phyloP scores from a whole-genome alignment of 768 basidiomycete species.

The Serendipita vermifera region DNA sequence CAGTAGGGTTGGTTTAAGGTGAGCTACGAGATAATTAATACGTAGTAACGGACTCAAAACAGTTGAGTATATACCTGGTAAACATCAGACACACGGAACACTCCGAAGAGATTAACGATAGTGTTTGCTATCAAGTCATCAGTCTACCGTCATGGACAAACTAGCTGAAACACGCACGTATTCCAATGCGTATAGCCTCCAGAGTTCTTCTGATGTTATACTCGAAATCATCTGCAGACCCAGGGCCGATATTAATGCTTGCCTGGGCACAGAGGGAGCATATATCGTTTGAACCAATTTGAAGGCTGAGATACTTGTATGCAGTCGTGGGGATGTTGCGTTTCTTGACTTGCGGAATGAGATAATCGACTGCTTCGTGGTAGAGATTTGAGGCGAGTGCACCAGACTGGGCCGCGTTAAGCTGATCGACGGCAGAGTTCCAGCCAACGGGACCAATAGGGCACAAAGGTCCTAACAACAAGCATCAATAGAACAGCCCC shows the following conservation, averaged over 20 bases:
- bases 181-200: slow-evolving; percentile 7
- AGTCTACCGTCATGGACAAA: neutral
- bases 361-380: slow-evolving; percentile 9
- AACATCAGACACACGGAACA: slow-evolving; percentile 5
- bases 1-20: slow-evolving; percentile 9
- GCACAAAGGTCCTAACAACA: neutral
- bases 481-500: neutral
- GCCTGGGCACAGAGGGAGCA: slow-evolving; percentile 7
- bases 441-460: slow-evolving; percentile 8
- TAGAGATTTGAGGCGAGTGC: slow-evolving; percentile 7
- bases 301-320: slow-evolving; percentile 10
- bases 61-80: neutral
- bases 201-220: neutral
- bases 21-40: neutral
- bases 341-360: slow-evolving; percentile 8
- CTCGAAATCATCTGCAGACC: slow-evolving; percentile 6
- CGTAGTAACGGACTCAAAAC: neutral
- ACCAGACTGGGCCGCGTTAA: slow-evolving; percentile 11
- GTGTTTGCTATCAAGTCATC: slow-evolving; percentile 3
- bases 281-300: slow-evolving; percentile 11
- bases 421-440: slow-evolving; percentile 8
- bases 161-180: slow-evolving; percentile 1
- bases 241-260: neutral
- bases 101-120: slow-evolving; percentile 10
- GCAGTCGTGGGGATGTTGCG: neutral